Conservation (phyloP, 495 filamentous ascomycete species). For the Recurvomyces mirabilis region DNA sequence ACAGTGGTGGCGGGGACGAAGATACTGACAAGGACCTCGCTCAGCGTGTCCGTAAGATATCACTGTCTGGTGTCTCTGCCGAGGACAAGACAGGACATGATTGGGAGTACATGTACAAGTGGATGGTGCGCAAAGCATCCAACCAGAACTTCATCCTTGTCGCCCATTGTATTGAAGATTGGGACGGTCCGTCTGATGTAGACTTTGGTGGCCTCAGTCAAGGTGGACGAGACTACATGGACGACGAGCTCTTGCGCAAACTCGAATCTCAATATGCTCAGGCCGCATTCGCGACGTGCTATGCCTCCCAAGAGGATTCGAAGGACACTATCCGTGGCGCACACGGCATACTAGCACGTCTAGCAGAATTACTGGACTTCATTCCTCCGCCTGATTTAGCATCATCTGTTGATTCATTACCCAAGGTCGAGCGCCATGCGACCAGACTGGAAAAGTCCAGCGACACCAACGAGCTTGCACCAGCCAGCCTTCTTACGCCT, state of each 20-base stretch:
- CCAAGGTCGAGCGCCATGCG: slow-evolving; percentile 24
- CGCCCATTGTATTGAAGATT: slow-evolving; percentile 54
- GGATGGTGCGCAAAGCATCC: slow-evolving; percentile 59
- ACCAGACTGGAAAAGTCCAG: slow-evolving; percentile 32
- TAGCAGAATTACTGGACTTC: slow-evolving; percentile 49
- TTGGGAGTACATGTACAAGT: slow-evolving; percentile 74
- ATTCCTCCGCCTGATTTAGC: slow-evolving; percentile 39
- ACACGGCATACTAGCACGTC: slow-evolving; percentile 49
- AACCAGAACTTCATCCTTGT: slow-evolving; percentile 33
- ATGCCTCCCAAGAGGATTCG: slow-evolving; percentile 52
- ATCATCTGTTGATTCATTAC: slow-evolving; percentile 23
- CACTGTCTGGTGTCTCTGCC: slow-evolving; percentile 7
- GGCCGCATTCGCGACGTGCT: slow-evolving; percentile 60
- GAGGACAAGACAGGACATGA: slow-evolving; percentile 30
- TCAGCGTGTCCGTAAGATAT: slow-evolving; percentile 2
- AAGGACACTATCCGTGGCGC: slow-evolving; percentile 48
- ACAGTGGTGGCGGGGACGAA: not conserved
- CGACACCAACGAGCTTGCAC: slow-evolving; percentile 38
- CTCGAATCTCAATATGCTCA: slow-evolving; percentile 57
- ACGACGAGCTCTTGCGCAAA: slow-evolving; percentile 41
- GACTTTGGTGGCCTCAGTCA: slow-evolving; percentile 63
- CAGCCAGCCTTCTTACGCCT: slow-evolving; percentile 46
- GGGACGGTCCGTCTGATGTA: slow-evolving; percentile 71
- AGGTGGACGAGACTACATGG: slow-evolving; percentile 30
- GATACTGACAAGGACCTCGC: not conserved